Evolutionary conservation across 495 filamentous ascomycete species (phyloP).

Genomic region (Penicillium parvum): DNA sequence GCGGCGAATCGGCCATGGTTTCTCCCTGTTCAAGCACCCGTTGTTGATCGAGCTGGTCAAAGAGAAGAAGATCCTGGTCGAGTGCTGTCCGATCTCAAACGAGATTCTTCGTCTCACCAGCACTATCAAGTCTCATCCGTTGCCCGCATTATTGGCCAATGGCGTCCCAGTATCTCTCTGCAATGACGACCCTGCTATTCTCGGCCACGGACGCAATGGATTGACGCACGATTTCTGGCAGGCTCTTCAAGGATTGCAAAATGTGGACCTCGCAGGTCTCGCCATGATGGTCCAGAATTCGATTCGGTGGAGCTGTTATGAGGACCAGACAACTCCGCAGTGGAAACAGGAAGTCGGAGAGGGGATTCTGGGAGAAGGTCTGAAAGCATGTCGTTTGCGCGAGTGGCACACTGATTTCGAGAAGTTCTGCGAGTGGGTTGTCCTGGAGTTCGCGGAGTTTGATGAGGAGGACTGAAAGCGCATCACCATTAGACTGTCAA

Average conservation of each 20-base stretch:
- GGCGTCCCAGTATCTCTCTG: constrained; percentile 64
- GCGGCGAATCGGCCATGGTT: constrained; percentile 82
- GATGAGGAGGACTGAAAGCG: constrained; percentile 34
- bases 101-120: constrained; percentile 74
- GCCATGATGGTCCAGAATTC: constrained; percentile 89
- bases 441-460: constrained; percentile 69
- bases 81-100: constrained; percentile 83
- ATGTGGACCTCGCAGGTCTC: constrained; percentile 64
- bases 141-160: constrained; percentile 78
- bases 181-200: constrained; percentile 82
- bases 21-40: constrained; percentile 86
- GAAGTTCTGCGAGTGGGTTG: constrained; percentile 86
- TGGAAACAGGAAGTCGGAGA: constrained; percentile 70
- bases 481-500: neutral
- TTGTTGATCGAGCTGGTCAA: constrained; percentile 81
- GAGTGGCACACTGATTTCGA: constrained; percentile 83
- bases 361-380: constrained; percentile 67
- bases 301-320: constrained; percentile 82
- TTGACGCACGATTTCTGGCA: constrained; percentile 92
- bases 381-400: constrained; percentile 66
- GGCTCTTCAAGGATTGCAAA: constrained; percentile 79
- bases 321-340: constrained; percentile 63
- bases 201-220: constrained; percentile 70
- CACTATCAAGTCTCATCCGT: constrained; percentile 71
- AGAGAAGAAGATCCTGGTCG: constrained; percentile 80